Evolutionary conservation across 257 asterid species (phyloP).

Genomic region (Rehmannia glutinosa): DNA sequence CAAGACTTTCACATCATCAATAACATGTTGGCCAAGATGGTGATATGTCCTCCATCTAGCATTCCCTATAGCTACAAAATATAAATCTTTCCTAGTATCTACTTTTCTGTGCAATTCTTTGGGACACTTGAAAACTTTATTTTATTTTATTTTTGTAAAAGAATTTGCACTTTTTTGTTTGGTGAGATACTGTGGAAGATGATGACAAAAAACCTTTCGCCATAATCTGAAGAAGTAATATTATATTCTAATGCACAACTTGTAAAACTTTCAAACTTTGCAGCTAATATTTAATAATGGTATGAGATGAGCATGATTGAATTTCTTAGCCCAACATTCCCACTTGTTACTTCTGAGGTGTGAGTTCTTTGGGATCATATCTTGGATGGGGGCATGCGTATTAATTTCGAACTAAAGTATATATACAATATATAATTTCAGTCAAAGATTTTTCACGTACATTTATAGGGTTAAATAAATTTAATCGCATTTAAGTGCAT

Average conservation of each 20-base stretch:
- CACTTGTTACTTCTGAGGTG: background rate
- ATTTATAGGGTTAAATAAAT: too few relatives aligned
- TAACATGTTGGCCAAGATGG: slow-evolving; percentile 24
- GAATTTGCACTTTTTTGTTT: slow-evolving; percentile 19
- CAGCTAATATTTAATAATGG: background rate
- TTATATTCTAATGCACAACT: background rate
- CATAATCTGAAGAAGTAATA: slow-evolving; percentile 8
- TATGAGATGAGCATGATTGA: slow-evolving; percentile 2
- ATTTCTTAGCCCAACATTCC: slow-evolving; percentile 14
- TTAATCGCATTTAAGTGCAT: too few relatives aligned
- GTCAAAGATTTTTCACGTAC: too few relatives aligned
- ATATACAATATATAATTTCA: too few relatives aligned
- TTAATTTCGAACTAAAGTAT: too few relatives aligned
- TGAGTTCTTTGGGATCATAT: too few relatives aligned
- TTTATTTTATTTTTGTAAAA: background rate
- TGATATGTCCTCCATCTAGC: slow-evolving; percentile 26
- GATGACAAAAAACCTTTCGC: slow-evolving; percentile 31
- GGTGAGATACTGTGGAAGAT: slow-evolving; percentile 15
- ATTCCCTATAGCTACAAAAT: slow-evolving; percentile 15
- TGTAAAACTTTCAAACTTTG: slow-evolving; percentile 8
- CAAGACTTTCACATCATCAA: too few relatives aligned
- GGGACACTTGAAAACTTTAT: too few relatives aligned
- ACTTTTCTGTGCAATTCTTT: too few relatives aligned
- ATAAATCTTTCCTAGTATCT: slow-evolving; percentile 34
- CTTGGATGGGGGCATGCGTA: too few relatives aligned